phyloP scores from a whole-genome alignment of 2,329 filamentous ascomycete genomes.

The Pseudogymnoascus sp. region DNA sequence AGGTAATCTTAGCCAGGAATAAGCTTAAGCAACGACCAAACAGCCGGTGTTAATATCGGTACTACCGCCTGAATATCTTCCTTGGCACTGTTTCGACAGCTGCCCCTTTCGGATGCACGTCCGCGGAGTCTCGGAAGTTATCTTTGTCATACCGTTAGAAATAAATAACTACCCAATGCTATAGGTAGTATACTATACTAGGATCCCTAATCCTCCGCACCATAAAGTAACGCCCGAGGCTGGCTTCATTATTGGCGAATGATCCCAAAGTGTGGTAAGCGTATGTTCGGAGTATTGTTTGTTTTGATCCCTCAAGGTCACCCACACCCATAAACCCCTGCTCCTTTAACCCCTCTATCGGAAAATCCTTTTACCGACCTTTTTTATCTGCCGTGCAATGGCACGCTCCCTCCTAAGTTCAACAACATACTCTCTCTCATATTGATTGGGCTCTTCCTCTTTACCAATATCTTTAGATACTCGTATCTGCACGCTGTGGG shows the following conservation, averaged over 20 bases:
- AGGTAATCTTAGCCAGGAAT: background rate
- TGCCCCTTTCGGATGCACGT: background rate
- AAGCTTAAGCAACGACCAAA: constrained; percentile 7
- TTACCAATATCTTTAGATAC: background rate
- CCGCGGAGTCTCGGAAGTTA: background rate
- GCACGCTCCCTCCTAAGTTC: background rate
- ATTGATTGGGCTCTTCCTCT: background rate
- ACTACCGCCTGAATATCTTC: background rate
- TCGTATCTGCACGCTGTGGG: background rate
- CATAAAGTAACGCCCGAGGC: background rate
- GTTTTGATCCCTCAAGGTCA: background rate
- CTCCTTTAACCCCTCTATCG: background rate
- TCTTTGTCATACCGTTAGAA: background rate
- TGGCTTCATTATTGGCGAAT: background rate
- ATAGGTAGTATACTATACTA: background rate
- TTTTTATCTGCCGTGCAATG: background rate
- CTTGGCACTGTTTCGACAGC: background rate
- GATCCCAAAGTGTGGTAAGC: background rate
- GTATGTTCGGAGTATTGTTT: background rate
- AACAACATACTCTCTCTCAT: background rate
- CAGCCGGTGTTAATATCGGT: constrained; percentile 3
- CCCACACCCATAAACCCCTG: background rate
- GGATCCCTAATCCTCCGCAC: background rate
- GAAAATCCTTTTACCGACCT: background rate
- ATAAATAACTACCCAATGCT: background rate